phyloP scores from a whole-genome alignment of 1,139 yeast species.

The Magnusiomyces magnusii region DNA sequence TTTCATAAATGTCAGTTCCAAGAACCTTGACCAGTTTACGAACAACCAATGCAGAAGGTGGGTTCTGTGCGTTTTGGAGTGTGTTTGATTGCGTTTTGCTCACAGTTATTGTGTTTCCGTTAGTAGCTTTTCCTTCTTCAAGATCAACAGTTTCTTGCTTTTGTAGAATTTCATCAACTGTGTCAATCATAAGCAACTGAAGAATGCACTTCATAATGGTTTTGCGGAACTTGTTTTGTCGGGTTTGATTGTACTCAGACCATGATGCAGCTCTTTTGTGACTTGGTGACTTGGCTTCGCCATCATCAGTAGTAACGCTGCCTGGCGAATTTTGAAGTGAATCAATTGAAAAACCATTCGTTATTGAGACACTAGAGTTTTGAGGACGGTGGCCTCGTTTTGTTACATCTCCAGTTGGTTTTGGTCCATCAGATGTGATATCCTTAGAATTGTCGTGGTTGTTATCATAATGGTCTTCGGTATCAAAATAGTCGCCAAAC shows the following conservation, averaged over 20 bases:
- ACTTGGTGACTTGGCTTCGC: neutral
- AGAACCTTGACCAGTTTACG: slow-evolving; percentile 4
- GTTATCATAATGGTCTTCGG: slow-evolving; percentile 22
- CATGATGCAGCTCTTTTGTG: slow-evolving; percentile 9
- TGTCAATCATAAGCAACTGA: slow-evolving; percentile 82
- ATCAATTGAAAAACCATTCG: neutral
- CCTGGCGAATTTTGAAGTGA: slow-evolving; percentile 1
- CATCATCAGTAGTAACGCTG: slow-evolving; percentile 1
- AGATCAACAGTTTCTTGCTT: slow-evolving; percentile 39
- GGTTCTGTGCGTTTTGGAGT: neutral
- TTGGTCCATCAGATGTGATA: neutral
- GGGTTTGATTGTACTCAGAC: slow-evolving; percentile 9
- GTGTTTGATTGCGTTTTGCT: neutral
- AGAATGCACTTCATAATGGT: slow-evolving; percentile 90
- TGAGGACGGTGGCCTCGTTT: neutral
- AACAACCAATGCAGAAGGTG: slow-evolving; percentile 4
- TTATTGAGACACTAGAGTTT: neutral
- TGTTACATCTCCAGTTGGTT: neutral
- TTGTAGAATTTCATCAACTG: slow-evolving; percentile 69
- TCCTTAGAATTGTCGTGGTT: slow-evolving; percentile 4
- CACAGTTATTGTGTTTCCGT: slow-evolving; percentile 1
- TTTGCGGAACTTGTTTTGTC: slow-evolving; percentile 47
- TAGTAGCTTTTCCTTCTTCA: neutral
- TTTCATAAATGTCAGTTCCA: slow-evolving; percentile 46
- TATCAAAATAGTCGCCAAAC: slow-evolving; percentile 41